Evolutionary conservation across 306 rosid species (phyloP), one percentile per base, ranked within the genome.

Genomic region (Vigna mungo): DNA sequence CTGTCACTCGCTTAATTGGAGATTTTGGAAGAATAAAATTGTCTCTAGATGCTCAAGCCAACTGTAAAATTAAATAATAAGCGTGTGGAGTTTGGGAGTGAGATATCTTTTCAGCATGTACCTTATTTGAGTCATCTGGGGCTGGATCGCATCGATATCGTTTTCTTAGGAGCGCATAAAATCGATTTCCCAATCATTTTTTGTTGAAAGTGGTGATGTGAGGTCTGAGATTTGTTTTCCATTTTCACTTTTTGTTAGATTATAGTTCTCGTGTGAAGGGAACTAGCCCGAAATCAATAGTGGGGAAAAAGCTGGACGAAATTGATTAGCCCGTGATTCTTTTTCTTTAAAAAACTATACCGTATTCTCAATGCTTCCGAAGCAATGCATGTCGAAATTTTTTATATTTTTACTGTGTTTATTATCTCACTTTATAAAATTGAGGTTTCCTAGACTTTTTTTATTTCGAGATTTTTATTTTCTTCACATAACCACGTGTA

Each of bases 401-500:
- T 23, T 20, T 6, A 7, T 52, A 20, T 61, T 30, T 44, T 32
- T 9, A 74, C 25, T 18, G 3, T 14, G 51, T 52, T 60, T 71
- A 49, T 43, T 59, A n/a, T 71, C 64, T 27, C 47, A 9, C 16
- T 48, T 18, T 34, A 68, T 72, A 61, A 32, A 55, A 56, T 70
- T 55, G 65, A 72, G 54, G 59, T 56, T 39, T 7, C 46, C 39
- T 48, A 16, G 15, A 68, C 44, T 67, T 69, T 60, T 61, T 77
- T 23, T 54, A 54, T 60, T 78, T 64, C 56, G 34, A 79, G 49
- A 46, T 36, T 60, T 80, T 68, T 37, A 32, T 21, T 15, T 53
- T 68, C 49, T 85, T 59, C 58, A 12, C 53, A 56, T 75, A 13
- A 63, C 72, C 71, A 62, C 77, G 74, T 71, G 80, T 85, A 92